A percentile compares a stretch with the other conserved stretches of the same genome.
Evolutionary conservation across 805 yeast genomes (phyloP).

Genomic region (Tetrapisispora nanseiensis): DNA sequence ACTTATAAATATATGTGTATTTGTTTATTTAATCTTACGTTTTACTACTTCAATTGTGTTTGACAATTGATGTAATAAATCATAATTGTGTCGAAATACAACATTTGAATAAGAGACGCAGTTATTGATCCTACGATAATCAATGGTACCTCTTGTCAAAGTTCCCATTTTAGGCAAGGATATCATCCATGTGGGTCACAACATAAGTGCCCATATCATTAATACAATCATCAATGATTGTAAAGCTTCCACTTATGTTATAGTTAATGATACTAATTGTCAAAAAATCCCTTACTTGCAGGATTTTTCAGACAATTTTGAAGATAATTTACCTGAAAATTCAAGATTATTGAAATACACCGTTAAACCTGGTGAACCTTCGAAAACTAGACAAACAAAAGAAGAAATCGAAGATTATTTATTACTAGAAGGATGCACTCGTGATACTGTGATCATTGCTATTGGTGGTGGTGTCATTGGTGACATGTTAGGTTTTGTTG

Average conservation of each 20-base stretch:
- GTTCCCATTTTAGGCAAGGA: constrained; percentile 76
- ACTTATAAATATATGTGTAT: too few species aligned
- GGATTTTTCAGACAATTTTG: constrained; percentile 37
- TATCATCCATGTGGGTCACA: constrained; percentile 82
- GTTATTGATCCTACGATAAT: too few species aligned
- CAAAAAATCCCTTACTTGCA: constrained; percentile 53
- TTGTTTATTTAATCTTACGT: background rate
- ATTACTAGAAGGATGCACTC: constrained; percentile 75
- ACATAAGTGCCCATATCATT: constrained; percentile 65
- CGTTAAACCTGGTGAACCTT: constrained; percentile 88
- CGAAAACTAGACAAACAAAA: constrained; percentile 80
- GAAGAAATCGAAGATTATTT: constrained; percentile 89
- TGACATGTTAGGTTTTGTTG: constrained; percentile 97
- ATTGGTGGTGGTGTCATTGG: constrained; percentile 98
- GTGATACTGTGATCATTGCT: constrained; percentile 91
- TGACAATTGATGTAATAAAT: background rate
- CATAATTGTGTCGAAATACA: too few species aligned
- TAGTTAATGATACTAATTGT: constrained; percentile 80
- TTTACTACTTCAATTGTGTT: background rate
- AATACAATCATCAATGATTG: constrained; percentile 49
- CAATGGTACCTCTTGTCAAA: constrained; percentile 31
- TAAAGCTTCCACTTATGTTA: constrained; percentile 83
- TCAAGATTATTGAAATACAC: constrained; percentile 64
- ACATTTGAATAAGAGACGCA: too few species aligned
- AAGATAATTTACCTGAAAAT: constrained; percentile 34